Evolutionary conservation across 345 rosid species (phyloP).

Genomic region (Salix koriyanagi): DNA sequence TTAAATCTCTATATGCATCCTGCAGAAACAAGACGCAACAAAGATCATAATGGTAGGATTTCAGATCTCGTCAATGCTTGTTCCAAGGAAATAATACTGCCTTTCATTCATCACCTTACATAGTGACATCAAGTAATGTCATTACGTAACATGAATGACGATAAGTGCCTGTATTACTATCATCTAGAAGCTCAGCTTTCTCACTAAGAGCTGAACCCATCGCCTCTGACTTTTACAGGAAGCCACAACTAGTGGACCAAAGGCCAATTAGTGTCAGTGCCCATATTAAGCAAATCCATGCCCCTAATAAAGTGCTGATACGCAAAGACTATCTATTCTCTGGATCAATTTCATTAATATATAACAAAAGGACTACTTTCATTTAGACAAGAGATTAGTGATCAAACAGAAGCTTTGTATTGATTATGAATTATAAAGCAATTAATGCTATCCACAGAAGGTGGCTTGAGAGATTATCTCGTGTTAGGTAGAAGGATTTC

Average conservation of each 20-base stretch:
- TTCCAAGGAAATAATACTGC: background rate
- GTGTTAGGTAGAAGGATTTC: too few species aligned
- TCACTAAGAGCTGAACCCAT: background rate
- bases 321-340: background rate
- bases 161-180: background rate
- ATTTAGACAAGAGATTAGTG: too few species aligned
- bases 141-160: too few species aligned
- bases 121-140: too few species aligned
- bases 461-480: too few species aligned
- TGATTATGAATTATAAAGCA: too few species aligned
- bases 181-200: background rate
- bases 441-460: too few species aligned
- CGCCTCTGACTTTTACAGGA: background rate
- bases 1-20: background rate
- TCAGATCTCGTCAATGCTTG: background rate
- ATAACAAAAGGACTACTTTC: too few species aligned
- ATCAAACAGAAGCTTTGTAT: too few species aligned
- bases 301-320: background rate
- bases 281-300: background rate
- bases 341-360: too few species aligned
- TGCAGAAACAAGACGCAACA: background rate
- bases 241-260: background rate
- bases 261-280: background rate
- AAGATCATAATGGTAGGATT: background rate
- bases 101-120: background rate